Evolutionary conservation across 495 filamentous ascomycete species (phyloP), one percentile per base, ranked within the genome.

Genomic region (Penicillium salamii): DNA sequence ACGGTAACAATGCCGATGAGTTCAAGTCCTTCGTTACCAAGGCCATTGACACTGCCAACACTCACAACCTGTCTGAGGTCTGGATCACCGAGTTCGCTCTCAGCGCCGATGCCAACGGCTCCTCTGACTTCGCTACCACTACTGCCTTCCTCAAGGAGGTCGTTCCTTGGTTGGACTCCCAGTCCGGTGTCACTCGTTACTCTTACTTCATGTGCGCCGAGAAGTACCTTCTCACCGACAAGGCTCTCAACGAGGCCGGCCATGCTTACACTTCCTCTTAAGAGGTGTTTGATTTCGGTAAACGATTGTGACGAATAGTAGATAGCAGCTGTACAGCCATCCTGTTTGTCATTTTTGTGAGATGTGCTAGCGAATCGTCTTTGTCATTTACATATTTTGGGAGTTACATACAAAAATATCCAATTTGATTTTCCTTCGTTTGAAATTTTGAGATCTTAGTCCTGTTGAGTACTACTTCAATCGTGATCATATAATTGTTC

Each of bases 31-130:
- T 88, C 60, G 62, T 90, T 41, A 50, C 65, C 46, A 34, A 80
- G 14, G 84, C 80, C 20, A 59, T 79, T 59, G 51, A 57, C 3
- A 60, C 72, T 29, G 81, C 71, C 3, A 11, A 35, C n/a, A 45
- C 58, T 15, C 59, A 80, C 63, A 63, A 63, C 38, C 72, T 81
- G 53, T 70, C 75, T 53, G 77, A 81, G 17, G 70, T 95, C 59
- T 95, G 87, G 86, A 70, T 95, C 52, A 90, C 89, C 40, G 91
- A 96, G 72, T 95, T 95, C 61, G 66, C 62, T 5, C 61, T 72
- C 18, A 68, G 44, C 50, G 53, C 55, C 11, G 83, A 78, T 44
- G 24, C 52, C n/a, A 42, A 37, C 20, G 78, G 79, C 29, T 31
- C 63, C 26, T 67, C 75, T 11, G 58, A 61, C 15, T 45, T 62